Evolutionary conservation across 805 yeast species (phyloP).

Genomic region (Metschnikowia corniflorae): DNA sequence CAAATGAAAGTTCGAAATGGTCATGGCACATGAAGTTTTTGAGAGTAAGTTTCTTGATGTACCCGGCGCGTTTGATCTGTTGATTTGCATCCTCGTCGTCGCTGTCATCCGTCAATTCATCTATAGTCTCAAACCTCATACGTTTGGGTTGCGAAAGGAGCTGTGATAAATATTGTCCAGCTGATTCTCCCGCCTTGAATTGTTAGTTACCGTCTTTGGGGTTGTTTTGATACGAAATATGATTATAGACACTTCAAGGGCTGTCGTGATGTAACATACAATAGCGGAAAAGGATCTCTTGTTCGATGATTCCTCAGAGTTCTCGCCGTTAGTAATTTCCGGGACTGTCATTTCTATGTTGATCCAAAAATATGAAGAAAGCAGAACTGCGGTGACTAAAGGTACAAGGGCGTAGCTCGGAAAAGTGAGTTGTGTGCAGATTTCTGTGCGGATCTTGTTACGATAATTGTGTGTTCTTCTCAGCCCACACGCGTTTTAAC

Average conservation of each 20-base stretch:
- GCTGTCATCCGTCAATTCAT: constrained; percentile 4
- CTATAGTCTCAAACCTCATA: constrained; percentile 7
- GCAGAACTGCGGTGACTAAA: too few species aligned
- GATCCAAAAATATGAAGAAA: too few species aligned
- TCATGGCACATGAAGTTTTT: constrained; percentile 89
- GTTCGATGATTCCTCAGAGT: too few species aligned
- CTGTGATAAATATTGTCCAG: constrained; percentile 20
- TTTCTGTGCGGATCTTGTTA: too few species aligned
- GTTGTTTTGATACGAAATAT: too few species aligned
- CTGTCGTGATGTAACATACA: constrained; percentile 7
- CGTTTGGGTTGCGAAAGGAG: constrained; percentile 15
- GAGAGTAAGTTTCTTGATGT: constrained; percentile 58
- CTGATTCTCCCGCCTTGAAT: constrained; percentile 18
- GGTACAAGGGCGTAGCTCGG: too few species aligned
- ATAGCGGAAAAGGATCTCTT: constrained; percentile 10
- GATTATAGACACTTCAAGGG: too few species aligned
- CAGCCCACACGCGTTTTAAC: too few species aligned
- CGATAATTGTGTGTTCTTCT: too few species aligned
- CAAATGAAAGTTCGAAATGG: constrained; percentile 68
- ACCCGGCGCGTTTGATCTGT: constrained; percentile 50
- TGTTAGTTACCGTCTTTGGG: constrained; percentile 5
- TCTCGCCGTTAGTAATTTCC: too few species aligned
- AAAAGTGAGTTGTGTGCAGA: too few species aligned
- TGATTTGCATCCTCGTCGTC: constrained; percentile 19
- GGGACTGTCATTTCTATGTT: too few species aligned